Conservation (phyloP, 495 filamentous ascomycete genomes). For the Penicillium chermesinum region DNA sequence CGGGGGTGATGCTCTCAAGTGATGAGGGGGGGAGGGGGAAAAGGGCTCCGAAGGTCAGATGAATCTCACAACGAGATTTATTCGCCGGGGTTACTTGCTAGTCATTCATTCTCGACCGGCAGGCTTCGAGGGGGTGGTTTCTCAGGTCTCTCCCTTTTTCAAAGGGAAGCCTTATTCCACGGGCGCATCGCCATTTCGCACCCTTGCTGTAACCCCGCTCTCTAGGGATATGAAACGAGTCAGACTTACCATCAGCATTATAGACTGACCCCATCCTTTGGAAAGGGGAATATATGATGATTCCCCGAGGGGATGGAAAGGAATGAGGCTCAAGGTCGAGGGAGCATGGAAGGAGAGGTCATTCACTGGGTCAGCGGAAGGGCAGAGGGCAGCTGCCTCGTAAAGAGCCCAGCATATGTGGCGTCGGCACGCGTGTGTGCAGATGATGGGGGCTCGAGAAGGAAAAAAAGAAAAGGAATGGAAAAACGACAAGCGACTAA, state of each 20-base stretch:
- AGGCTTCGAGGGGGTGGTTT: too few species aligned
- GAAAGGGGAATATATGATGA: conserved; percentile 2
- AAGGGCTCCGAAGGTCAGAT: conserved; percentile 8
- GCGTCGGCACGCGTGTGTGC: conserved; percentile 26
- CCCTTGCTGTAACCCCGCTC: conserved; percentile 6
- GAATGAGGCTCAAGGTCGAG: conserved; percentile 26
- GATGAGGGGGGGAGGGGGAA: conserved; percentile 14
- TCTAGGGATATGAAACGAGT: conserved; percentile 20
- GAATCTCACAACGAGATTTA: not conserved
- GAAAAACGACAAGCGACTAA: conserved; percentile 7
- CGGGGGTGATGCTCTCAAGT: conserved; percentile 15
- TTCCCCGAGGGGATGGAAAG: conserved; percentile 1
- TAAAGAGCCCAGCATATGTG: conserved; percentile 33
- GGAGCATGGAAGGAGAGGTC: conserved; percentile 22
- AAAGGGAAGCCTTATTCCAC: not conserved
- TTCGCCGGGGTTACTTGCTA: too few species aligned
- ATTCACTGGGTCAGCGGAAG: conserved; percentile 25
- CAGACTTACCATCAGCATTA: conserved; percentile 41
- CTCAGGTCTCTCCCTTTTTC: conserved; percentile 1
- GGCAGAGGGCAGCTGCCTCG: conserved; percentile 37
- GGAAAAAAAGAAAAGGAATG: conserved; percentile 3
- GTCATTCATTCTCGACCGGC: too few species aligned
- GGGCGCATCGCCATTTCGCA: not conserved
- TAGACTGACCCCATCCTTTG: conserved; percentile 38
- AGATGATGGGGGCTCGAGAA: conserved; percentile 10